Evolutionary conservation across 2,329 filamentous ascomycete species (phyloP), one percentile per base, ranked within the genome.

Genomic region (Elsinoe batatas): DNA sequence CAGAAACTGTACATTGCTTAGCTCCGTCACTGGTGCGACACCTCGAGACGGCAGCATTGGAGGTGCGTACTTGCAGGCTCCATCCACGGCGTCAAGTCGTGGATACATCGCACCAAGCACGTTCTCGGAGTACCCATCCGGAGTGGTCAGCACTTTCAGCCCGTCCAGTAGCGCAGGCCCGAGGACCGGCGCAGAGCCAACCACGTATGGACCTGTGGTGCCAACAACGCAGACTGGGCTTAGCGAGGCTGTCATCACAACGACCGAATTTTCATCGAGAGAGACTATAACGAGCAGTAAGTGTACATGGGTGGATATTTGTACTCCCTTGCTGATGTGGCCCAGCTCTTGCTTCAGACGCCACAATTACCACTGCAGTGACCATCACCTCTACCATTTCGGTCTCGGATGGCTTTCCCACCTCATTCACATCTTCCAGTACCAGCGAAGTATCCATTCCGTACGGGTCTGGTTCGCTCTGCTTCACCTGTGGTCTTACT

Each of bases 401-500:
- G 2, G 26, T 53, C 10, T 12, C 46, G 2, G 26, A 43, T 13
- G 46, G 46, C 3, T 17, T 33, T 6, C 47, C 47, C 10, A 20
- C 32, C 2, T 49, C 44, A 17, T 15, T 38, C 4, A 35, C 15
- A 8, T 51, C 47, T 22, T 20, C 32, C 6, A 44, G 20, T 17
- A 38, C 32, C 13, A 38, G 47, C 6, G 26, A 30, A 5, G 35
- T 20, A 20, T 51, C 47, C 6, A 51, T 51, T 18, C 47, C 47
- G 2, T 46, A 53, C 3, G 58, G 53, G 7, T 43, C 57, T 10
- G 59, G 55, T 5, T 61, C 59, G 12, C 57, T 66, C 8, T 67
- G 65, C 59, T 64, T 62, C 38, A 64, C 62, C 17, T 67, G 65
- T 53, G 63, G 53, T 33, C 54, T 67, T 35, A 65, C 62, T 3